Conservation (phyloP, 1,139 yeast genomes). For the Hyphopichia khmerensis region DNA sequence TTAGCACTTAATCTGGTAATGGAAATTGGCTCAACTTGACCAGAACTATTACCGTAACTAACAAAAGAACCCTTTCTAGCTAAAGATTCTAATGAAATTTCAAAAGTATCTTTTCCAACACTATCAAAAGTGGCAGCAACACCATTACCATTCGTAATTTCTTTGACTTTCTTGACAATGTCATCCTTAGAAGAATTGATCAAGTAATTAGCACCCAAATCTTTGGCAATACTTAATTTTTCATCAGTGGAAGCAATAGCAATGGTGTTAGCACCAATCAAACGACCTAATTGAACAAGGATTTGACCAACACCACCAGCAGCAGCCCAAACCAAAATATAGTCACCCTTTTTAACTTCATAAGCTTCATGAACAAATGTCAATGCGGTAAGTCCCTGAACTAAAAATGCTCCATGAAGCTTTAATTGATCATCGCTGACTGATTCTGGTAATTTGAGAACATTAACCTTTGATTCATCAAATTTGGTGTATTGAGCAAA, state of each 20-base stretch:
- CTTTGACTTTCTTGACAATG: constrained; percentile 55
- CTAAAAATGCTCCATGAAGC: constrained; percentile 55
- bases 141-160: constrained; percentile 70
- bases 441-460: constrained; percentile 48
- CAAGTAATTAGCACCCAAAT: constrained; percentile 72
- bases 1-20: constrained; percentile 54
- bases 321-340: constrained; percentile 80
- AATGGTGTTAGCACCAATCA: constrained; percentile 74
- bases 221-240: constrained; percentile 58
- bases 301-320: constrained; percentile 91
- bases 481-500: constrained; percentile 73
- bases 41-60: constrained; percentile 83
- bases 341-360: constrained; percentile 65
- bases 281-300: constrained; percentile 59
- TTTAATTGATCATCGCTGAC: constrained; percentile 46
- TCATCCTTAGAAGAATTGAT: constrained; percentile 61
- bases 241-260: constrained; percentile 80
- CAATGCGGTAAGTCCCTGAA: constrained; percentile 81
- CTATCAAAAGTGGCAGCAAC: constrained; percentile 76
- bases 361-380: constrained; percentile 68
- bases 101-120: constrained; percentile 78
- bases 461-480: constrained; percentile 23
- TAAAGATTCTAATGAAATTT: constrained; percentile 58
- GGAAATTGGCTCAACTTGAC: constrained; percentile 70
- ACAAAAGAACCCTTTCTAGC: constrained; percentile 74